Evolutionary conservation across 75 land plant genomes (phyloP).

Genomic region (Picea sitchensis): DNA sequence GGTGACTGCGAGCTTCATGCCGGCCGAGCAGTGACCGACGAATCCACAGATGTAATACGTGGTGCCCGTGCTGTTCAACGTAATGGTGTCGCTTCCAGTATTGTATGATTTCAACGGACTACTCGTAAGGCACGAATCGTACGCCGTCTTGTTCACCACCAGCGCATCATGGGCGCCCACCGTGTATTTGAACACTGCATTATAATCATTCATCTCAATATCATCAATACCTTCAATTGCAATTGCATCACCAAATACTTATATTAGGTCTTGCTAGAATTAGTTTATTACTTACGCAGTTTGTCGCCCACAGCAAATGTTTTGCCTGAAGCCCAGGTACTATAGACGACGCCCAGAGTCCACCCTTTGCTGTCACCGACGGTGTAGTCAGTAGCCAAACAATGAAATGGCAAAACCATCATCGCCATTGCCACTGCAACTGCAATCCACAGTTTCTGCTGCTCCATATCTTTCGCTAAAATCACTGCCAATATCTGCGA

Average conservation of each 20-base stretch:
- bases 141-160: constrained; percentile 14
- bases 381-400: constrained; percentile 20
- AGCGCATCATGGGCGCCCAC: constrained; percentile 13
- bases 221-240: too few species aligned
- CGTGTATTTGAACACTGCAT: constrained; percentile 25
- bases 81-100: constrained; percentile 10
- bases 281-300: constrained; percentile 16
- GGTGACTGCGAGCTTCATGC: constrained; percentile 23
- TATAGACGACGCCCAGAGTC: constrained; percentile 24
- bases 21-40: constrained; percentile 7
- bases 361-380: constrained; percentile 33
- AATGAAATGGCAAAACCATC: not conserved
- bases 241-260: too few species aligned
- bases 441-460: not conserved
- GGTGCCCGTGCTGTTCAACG: constrained; percentile 1
- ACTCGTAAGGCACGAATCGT: constrained; percentile 4
- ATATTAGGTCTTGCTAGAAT: too few species aligned
- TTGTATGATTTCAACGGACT: constrained; percentile 1
- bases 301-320: constrained; percentile 30
- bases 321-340: constrained; percentile 26
- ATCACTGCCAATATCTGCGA: too few species aligned
- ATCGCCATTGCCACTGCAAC: not conserved
- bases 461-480: not conserved
- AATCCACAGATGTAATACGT: constrained; percentile 16
- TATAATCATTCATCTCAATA: not conserved